Evolutionary conservation across 768 basidiomycete species (phyloP), one percentile per base, ranked within the genome.

Genomic region (Termitomyces sp.): DNA sequence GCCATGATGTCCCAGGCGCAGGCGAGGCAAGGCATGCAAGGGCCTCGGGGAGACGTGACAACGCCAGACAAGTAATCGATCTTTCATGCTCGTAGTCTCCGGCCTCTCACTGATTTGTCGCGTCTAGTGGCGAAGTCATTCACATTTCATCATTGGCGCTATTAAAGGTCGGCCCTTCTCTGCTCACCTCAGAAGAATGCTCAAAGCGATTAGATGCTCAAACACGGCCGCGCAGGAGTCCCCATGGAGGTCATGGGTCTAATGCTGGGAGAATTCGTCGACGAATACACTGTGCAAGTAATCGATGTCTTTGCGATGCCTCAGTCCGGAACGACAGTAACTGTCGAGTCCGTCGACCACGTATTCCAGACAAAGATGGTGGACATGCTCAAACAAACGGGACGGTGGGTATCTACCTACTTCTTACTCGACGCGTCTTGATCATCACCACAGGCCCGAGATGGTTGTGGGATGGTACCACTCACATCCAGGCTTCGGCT

Each of bases 381-480:
- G 51, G 97, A 98, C 55, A 98, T 98, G 95, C 74, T 99, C 67
- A 98, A 99, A 75, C 97, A 98, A 78, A 99, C 97, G 0, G 97
- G 97, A 61, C 78, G 96, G 94, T 93, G 65, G 69, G 88, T 72
- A 60, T 51, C 27, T 50, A 36, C 20, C 50, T 33, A 5, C 9
- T 37, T 18, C n/a, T 27, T 13, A 5, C 10, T 40, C 5, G 40
- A 30, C 44, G 26, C 43, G 18, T 27, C 42, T 50, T 56, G 12
- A 44, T 56, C 22, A 12, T 46, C 40, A n/a, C 42, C 14, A 30
- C 36, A 88, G 95, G 65, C 92, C 96, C 33, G 97, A 98, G 78
- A 92, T 89, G 87, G 97, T 98, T 5, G 97, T 99, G 1, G 97
- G 97, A 4, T 99, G 97, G 97, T 99, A 99, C 69, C 97, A 99